Base-by-base conservation (phyloP, 2,329 filamentous ascomycete genomes). In the Ascochyta fabae region DNA sequence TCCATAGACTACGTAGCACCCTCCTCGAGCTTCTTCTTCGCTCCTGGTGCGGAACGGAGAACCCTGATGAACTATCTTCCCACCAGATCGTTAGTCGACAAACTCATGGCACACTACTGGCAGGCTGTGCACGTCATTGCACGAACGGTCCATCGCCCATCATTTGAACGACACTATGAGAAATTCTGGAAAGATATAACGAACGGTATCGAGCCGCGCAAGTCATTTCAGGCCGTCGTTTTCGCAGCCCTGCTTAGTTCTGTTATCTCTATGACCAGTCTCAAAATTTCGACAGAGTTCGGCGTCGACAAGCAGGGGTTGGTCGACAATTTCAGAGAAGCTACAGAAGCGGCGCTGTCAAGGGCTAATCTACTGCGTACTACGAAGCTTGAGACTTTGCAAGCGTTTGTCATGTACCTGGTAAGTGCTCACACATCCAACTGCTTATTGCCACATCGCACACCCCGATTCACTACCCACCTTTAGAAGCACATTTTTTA, bases 331-430 rank as follows among this genome's bases (percentile, higher is more conserved):
- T 69, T 71, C 48, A 60, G 59, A 53, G 77, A 86, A 43, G 88
- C 84, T 1, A 85, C 87, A 6, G 90, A 92, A 75, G 81, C 83
- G 24, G 85, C 88, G 3, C 76, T 93, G 31, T 82, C 83, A 35
- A 86, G 86, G 67, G 88, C 89, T 4, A 88, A 90, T 67, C 89
- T 92, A 54, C 74, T 92, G 33, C 80, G 87, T 33, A 91, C 88
- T 0, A 90, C 85, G 0, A 88, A 86, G 61, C 77, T 91, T n/a
- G 88, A 91, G 71, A 90, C 87, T 0, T 78, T 93, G 65, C 90
- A 92, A 69, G 88, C 88, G 1, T 88, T 92, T 64, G 85, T 92
- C 33, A 88, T 91, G 80, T 92, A 91, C 61, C 78, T 92, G 75
- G 86, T 89, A 73, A 75, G 83, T 78, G 34, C n/a, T n/a, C 16